phyloP scores from a whole-genome alignment of 1,284 basidiomycete genomes.

The Singerocomus rubriflavus region DNA sequence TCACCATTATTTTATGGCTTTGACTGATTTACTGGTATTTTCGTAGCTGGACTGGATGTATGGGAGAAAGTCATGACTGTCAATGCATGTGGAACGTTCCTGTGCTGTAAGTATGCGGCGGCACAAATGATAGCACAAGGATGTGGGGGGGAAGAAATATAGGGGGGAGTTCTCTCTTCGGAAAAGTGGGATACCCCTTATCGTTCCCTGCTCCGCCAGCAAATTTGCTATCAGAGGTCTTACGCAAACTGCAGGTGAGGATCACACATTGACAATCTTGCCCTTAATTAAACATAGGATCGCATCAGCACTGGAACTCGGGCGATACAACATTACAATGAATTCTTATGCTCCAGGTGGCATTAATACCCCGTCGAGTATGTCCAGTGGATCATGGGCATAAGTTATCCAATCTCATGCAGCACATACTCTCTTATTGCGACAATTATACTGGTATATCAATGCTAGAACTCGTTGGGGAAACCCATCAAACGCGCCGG shows the following conservation, averaged over 20 bases:
- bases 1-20: too few relatives aligned
- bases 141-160: slow-evolving; percentile 37
- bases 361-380: slow-evolving; percentile 15
- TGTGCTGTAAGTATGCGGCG: slow-evolving; percentile 36
- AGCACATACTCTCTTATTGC: not conserved
- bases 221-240: slow-evolving; percentile 35
- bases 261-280: not conserved
- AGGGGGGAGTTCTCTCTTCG: slow-evolving; percentile 27
- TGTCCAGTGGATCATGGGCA: not conserved
- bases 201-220: slow-evolving; percentile 21
- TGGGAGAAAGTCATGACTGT: slow-evolving; percentile 25
- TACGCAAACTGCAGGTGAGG: slow-evolving; percentile 22
- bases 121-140: slow-evolving; percentile 35
- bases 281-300: not conserved
- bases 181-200: slow-evolving; percentile 13
- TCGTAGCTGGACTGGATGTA: slow-evolving; percentile 17
- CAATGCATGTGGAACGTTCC: slow-evolving; percentile 29
- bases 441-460: not conserved
- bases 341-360: slow-evolving; percentile 23
- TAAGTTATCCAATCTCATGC: not conserved
- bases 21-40: not conserved
- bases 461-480: not conserved
- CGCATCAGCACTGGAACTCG: slow-evolving; percentile 10
- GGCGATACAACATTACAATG: slow-evolving; percentile 23
- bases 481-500: not conserved